These are phyloP conservation scores for Monilinia polystroma DNA, from an alignment of 2,329 filamentous ascomycete genomes.

Conservation along the genomic window DNA sequence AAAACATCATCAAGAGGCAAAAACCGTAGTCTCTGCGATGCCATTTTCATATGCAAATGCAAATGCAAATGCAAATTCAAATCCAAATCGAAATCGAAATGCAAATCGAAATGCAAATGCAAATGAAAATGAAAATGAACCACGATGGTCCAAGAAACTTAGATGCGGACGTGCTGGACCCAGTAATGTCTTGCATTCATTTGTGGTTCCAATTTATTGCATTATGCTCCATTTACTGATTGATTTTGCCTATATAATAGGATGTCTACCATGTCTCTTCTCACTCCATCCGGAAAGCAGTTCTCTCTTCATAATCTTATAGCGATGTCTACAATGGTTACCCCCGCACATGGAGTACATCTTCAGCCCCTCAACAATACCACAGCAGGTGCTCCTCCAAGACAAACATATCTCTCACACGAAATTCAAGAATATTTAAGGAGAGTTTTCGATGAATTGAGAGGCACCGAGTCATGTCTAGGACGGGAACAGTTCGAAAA, in stretches of 20 bases:
- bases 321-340: constrained; percentile 39
- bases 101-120: background rate
- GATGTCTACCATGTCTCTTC: constrained; percentile 30
- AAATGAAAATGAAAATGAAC: background rate
- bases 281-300: constrained; percentile 36
- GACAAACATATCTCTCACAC: constrained; percentile 47
- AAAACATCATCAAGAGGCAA: background rate
- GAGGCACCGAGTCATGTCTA: constrained; percentile 41
- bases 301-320: constrained; percentile 41
- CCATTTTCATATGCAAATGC: background rate
- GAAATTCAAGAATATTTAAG: constrained; percentile 51
- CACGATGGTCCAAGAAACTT: background rate
- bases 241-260: background rate
- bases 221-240: constrained; percentile 18
- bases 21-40: background rate
- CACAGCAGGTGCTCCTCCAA: constrained; percentile 27
- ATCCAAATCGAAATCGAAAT: no score
- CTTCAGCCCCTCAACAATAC: constrained; percentile 26
- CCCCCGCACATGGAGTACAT: constrained; percentile 34
- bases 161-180: background rate
- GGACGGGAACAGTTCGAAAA: constrained; percentile 45
- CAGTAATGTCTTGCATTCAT: constrained; percentile 18
- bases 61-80: background rate
- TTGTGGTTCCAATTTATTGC: constrained; percentile 9
- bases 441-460: constrained; percentile 49